Evolutionary conservation across 345 rosid genomes (phyloP).

Genomic region (Boechera stricta): DNA sequence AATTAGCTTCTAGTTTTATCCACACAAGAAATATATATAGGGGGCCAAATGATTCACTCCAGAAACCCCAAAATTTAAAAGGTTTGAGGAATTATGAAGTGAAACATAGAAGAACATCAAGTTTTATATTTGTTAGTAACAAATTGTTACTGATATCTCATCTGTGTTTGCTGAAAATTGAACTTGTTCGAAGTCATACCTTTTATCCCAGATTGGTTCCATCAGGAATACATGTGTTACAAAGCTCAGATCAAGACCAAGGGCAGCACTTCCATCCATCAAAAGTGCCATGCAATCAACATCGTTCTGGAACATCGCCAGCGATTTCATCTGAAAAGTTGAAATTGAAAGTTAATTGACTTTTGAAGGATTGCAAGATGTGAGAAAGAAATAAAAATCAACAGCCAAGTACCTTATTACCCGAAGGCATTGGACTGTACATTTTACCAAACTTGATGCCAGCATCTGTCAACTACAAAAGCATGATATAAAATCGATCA

Average conservation of each 20-base stretch:
- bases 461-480: slow-evolving; percentile 66
- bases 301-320: slow-evolving; percentile 72
- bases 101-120: not conserved
- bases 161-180: slow-evolving; percentile 3
- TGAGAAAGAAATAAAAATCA: slow-evolving; percentile 21
- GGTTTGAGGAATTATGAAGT: not conserved
- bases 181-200: slow-evolving; percentile 50
- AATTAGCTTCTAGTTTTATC: not conserved
- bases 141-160: not conserved
- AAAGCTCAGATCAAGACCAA: slow-evolving; percentile 98
- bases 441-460: slow-evolving; percentile 81
- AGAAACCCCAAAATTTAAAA: slow-evolving; percentile 1
- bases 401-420: slow-evolving; percentile 64
- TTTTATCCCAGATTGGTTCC: slow-evolving; percentile 99
- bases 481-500: slow-evolving; percentile 4
- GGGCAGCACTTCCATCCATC: slow-evolving; percentile 98
- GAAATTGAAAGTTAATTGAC: slow-evolving; percentile 33
- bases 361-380: slow-evolving; percentile 9
- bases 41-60: slow-evolving; percentile 13
- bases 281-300: slow-evolving; percentile 75
- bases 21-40: slow-evolving; percentile 5
- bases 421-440: slow-evolving; percentile 86
- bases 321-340: slow-evolving; percentile 67
- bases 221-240: slow-evolving; percentile 82
- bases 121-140: not conserved